Conservation (phyloP, 768 basidiomycete genomes). For the Amyloporia xantha region DNA sequence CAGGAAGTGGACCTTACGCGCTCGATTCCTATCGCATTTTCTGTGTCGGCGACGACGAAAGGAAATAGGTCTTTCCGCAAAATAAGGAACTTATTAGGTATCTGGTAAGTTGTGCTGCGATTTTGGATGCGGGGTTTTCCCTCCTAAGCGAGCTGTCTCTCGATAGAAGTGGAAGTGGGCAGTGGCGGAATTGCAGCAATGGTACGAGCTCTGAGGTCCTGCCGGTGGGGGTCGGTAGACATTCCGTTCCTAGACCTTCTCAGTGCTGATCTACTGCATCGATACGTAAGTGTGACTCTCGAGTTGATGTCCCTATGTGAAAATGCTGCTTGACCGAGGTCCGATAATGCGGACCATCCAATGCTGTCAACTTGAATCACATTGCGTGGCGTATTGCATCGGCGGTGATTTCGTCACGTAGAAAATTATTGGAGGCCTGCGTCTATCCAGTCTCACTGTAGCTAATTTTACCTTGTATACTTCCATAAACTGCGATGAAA, state of each 20-base stretch:
- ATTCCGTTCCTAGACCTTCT: neutral
- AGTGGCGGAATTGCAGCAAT: constrained; percentile 40
- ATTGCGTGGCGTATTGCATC: too few species aligned
- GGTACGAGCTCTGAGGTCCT: constrained; percentile 1
- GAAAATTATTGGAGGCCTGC: too few species aligned
- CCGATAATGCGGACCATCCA: too few species aligned
- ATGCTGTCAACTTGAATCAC: too few species aligned
- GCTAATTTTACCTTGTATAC: too few species aligned
- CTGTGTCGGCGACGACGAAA: constrained; percentile 41
- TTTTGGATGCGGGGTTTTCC: neutral
- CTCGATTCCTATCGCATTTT: constrained; percentile 75
- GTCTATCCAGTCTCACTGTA: too few species aligned
- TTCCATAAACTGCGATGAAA: too few species aligned
- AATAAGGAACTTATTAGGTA: constrained; percentile 70
- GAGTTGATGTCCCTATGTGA: too few species aligned
- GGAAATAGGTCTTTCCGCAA: constrained; percentile 54
- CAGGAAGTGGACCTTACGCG: constrained; percentile 65
- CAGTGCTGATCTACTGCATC: too few species aligned
- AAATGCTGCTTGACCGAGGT: too few species aligned
- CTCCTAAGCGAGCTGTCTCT: neutral
- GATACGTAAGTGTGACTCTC: too few species aligned
- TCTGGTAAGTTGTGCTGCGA: constrained; percentile 39
- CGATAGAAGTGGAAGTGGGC: constrained; percentile 72
- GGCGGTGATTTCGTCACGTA: too few species aligned
- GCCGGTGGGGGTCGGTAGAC: constrained; percentile 25